Percentiles rank a stretch among this genome's conserved stretches.
phyloP scores from a whole-genome alignment of 1,284 basidiomycete species.

The Leccinum holopus region DNA sequence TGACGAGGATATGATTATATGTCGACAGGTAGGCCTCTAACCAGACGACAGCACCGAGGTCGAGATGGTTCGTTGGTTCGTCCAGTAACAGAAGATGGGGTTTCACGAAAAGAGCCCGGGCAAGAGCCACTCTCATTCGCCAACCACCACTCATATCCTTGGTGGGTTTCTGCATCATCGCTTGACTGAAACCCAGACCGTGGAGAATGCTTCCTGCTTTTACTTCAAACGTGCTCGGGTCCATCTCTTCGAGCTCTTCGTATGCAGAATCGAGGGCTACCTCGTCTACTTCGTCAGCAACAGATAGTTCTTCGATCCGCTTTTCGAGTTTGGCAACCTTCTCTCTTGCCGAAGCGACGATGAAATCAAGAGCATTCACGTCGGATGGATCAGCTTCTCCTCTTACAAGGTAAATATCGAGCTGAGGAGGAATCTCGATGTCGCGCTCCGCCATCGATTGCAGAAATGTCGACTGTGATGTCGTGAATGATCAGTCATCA shows the following conservation, averaged over 20 bases:
- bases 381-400: slow-evolving; percentile 98
- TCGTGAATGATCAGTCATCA: slow-evolving; percentile 12
- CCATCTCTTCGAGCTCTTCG: slow-evolving; percentile 97
- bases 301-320: slow-evolving; percentile 91
- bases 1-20: slow-evolving; percentile 97
- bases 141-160: slow-evolving; percentile 99
- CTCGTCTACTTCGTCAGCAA: slow-evolving; percentile 90
- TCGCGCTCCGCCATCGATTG: slow-evolving; percentile 88
- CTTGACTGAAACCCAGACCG: slow-evolving; percentile 89
- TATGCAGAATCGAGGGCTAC: slow-evolving; percentile 82
- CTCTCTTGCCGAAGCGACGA: slow-evolving; percentile 87
- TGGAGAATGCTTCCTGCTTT: slow-evolving; percentile 96
- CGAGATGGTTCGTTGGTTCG: slow-evolving; percentile 88
- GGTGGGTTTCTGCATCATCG: slow-evolving; percentile 96
- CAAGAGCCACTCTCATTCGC: slow-evolving; percentile 98
- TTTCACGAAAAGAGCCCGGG: slow-evolving; percentile 94
- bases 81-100: slow-evolving; percentile 93
- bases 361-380: slow-evolving; percentile 94
- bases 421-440: slow-evolving; percentile 91
- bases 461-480: slow-evolving; percentile 58
- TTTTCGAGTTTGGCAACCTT: slow-evolving; percentile 97
- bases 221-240: slow-evolving; percentile 92
- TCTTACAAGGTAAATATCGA: slow-evolving; percentile 96
- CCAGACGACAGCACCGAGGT: slow-evolving; percentile 98
- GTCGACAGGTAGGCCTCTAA: slow-evolving; percentile 96